These are phyloP conservation scores for Moesziomyces antarcticus DNA, from an alignment of 1,284 basidiomycete species.

Conservation along the genomic window DNA sequence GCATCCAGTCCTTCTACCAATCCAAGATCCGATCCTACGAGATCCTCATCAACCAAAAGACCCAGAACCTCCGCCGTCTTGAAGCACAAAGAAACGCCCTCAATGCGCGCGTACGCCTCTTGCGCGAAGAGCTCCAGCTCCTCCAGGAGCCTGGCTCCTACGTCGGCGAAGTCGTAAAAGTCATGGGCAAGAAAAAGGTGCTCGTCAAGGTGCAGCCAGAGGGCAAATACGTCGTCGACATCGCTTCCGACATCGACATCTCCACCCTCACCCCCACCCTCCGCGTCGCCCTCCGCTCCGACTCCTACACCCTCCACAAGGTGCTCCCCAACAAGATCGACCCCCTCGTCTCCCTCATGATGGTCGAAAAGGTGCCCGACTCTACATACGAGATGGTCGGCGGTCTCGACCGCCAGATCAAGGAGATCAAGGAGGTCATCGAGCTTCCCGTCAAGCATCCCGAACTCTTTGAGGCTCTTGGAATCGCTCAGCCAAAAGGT, in stretches of 20 bases:
- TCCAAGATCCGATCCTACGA: conserved; percentile 94
- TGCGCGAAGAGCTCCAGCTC: conserved; percentile 92
- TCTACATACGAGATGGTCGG: conserved; percentile 99
- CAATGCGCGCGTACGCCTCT: conserved; percentile 85
- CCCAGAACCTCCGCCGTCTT: conserved; percentile 91
- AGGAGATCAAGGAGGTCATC: conserved; percentile 99
- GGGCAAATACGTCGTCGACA: conserved; percentile 98
- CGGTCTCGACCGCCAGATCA: conserved; percentile 96
- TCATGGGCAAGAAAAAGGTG: conserved; percentile 99
- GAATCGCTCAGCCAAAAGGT: conserved; percentile 93
- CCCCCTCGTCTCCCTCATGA: conserved; percentile 74
- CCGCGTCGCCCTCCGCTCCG: conserved; percentile 93
- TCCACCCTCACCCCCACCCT: conserved; percentile 83
- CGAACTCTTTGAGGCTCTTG: conserved; percentile 93
- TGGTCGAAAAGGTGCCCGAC: conserved; percentile 99
- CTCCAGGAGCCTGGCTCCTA: conserved; percentile 96
- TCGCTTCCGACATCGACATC: conserved; percentile 88
- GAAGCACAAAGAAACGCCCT: conserved; percentile 97
- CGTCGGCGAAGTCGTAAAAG: conserved; percentile 96
- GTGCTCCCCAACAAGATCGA: conserved; percentile 68
- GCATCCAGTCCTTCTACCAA: conserved; percentile 84
- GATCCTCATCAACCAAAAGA: conserved; percentile 92
- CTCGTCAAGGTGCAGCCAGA: conserved; percentile 98
- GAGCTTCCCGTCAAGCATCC: conserved; percentile 98
- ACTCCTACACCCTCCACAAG: conserved; percentile 79